These are phyloP conservation scores for Cucurbitaria berberidis DNA, from an alignment of 2,329 filamentous ascomycete species.

Conservation along the genomic window DNA sequence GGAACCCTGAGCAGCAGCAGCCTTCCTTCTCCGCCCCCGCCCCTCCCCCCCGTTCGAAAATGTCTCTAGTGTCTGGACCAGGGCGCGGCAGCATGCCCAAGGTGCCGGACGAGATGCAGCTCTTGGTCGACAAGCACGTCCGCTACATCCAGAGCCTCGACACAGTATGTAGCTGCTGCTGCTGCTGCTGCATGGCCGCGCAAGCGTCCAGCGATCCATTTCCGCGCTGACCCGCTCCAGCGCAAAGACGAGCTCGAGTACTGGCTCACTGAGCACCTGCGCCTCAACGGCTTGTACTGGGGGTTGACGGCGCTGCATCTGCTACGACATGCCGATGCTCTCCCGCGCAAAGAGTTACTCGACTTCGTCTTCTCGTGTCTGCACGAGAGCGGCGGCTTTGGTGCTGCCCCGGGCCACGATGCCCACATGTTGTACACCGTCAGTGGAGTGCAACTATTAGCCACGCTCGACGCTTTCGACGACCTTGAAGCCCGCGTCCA, in stretches of 20 bases:
- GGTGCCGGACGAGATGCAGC: conserved; percentile 56
- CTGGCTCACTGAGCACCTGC: conserved; percentile 95
- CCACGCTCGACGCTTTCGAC: conserved; percentile 81
- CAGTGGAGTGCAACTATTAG: conserved; percentile 91
- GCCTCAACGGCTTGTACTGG: conserved; percentile 96
- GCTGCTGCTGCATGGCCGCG: conserved; percentile 43
- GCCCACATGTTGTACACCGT: conserved; percentile 96
- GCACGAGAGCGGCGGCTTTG: conserved; percentile 87
- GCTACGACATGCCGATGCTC: conserved; percentile 77
- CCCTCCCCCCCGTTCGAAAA: conserved; percentile 38
- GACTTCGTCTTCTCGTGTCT: conserved; percentile 96
- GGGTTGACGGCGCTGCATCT: conserved; percentile 88
- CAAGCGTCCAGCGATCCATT: conserved; percentile 21
- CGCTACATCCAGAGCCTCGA: conserved; percentile 93
- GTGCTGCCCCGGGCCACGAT: conserved; percentile 91
- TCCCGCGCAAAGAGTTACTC: conserved; percentile 81
- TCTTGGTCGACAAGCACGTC: conserved; percentile 74
- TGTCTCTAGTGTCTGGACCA: conserved; percentile 67
- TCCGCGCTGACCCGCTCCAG: conserved; percentile 57
- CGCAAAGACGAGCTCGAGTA: conserved; percentile 95
- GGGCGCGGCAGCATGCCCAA: conserved; percentile 56
- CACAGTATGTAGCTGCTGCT: conserved; percentile 64
- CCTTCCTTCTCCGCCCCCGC: too few relatives aligned
- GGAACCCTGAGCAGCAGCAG: background rate
- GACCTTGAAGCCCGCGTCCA: conserved; percentile 76